phyloP scores from a whole-genome alignment of 441 rosid species.

The Isatis lusitanica region DNA sequence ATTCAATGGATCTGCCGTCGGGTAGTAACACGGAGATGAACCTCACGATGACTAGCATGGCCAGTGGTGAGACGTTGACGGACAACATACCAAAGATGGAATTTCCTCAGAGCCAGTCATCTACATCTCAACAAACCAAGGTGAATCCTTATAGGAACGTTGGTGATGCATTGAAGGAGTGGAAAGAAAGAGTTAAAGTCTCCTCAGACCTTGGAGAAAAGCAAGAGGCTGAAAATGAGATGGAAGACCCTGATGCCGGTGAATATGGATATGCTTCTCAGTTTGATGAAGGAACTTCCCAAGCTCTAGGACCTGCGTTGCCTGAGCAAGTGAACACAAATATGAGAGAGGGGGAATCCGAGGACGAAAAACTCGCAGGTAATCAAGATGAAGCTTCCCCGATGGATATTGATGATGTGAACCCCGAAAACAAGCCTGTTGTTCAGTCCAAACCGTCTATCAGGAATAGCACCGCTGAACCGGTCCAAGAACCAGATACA shows the following conservation, averaged over 20 bases:
- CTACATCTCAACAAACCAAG: slow-evolving; percentile 48
- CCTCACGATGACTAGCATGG: slow-evolving; percentile 51
- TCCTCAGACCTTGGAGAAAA: slow-evolving; percentile 66
- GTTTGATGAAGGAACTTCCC: slow-evolving; percentile 78
- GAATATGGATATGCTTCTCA: slow-evolving; percentile 83
- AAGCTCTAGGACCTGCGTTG: slow-evolving; percentile 88
- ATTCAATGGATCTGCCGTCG: slow-evolving; percentile 55
- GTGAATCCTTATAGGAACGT: slow-evolving; percentile 81
- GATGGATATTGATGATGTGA: slow-evolving; percentile 65
- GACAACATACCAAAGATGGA: slow-evolving; percentile 48
- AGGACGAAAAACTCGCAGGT: slow-evolving; percentile 50
- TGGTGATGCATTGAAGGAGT: slow-evolving; percentile 87
- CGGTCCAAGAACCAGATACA: slow-evolving; percentile 40
- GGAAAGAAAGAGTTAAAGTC: slow-evolving; percentile 91
- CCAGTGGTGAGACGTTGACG: slow-evolving; percentile 55
- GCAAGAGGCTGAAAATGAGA: slow-evolving; percentile 50
- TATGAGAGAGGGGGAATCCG: slow-evolving; percentile 47
- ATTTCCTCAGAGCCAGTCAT: slow-evolving; percentile 50
- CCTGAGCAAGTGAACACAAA: slow-evolving; percentile 76
- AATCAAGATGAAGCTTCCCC: slow-evolving; percentile 47
- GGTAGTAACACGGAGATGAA: slow-evolving; percentile 55
- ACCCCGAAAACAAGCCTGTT: slow-evolving; percentile 45
- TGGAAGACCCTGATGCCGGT: slow-evolving; percentile 71
- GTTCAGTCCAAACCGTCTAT: slow-evolving; percentile 40
- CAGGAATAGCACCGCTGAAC: slow-evolving; percentile 48